These are phyloP conservation scores for Carex arenaria DNA, from an alignment of 202 grass and related monocot genomes.

Conservation along the genomic window DNA sequence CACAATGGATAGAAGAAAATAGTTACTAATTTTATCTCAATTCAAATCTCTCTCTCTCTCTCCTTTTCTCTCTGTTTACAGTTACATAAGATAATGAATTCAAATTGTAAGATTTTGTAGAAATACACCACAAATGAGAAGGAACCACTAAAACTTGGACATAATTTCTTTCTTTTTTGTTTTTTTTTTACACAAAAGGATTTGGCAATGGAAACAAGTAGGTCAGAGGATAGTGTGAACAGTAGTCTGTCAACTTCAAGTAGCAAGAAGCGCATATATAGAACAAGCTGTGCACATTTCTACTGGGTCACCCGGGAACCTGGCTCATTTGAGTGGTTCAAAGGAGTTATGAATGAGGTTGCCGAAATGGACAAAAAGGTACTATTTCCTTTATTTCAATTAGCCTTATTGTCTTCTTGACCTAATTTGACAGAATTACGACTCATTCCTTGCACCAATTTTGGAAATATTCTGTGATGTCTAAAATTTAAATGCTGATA, in stretches of 20 bases:
- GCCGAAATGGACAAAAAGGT: conserved; percentile 99
- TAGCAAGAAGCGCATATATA: conserved; percentile 72
- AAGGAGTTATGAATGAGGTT: conserved; percentile 98
- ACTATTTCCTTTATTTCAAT: conserved; percentile 1
- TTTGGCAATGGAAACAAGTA: conserved; percentile 89
- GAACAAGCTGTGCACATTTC: conserved; percentile 89
- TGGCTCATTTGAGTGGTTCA: conserved; percentile 97
- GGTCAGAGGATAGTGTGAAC: conserved; percentile 81
- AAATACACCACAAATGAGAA: background rate
- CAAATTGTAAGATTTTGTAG: background rate
- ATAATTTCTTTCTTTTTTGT: conserved; percentile 1
- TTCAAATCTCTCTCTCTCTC: too few species aligned
- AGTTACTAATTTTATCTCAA: too few species aligned
- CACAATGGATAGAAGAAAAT: background rate
- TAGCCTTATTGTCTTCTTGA: background rate
- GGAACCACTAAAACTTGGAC: background rate
- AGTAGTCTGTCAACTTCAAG: conserved; percentile 73
- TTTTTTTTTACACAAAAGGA: conserved; percentile 39
- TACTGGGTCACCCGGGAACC: conserved; percentile 98
- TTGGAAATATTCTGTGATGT: background rate
- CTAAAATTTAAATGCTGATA: conserved; percentile 15
- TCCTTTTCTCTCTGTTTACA: too few species aligned
- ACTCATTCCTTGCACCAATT: background rate
- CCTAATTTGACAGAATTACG: background rate
- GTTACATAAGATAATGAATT: background rate